Conservation (phyloP, 306 rosid species). For the Cicer chorassanicum region DNA sequence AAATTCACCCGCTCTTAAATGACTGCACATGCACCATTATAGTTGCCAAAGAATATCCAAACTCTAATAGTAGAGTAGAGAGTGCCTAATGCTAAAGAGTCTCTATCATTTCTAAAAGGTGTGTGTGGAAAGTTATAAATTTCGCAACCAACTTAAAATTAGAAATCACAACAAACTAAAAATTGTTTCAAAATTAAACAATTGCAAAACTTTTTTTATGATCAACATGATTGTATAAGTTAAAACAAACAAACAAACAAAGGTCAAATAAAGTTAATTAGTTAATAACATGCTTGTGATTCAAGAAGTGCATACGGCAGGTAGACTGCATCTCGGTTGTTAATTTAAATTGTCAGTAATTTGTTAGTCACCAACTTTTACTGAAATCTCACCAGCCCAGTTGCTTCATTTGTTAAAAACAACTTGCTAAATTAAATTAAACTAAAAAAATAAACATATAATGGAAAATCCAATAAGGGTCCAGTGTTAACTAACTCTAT, state of each 20-base stretch:
- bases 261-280: not conserved
- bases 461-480: conserved; percentile 45
- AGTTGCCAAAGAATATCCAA: no score
- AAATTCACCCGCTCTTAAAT: no score
- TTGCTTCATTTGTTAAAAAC: conserved; percentile 34
- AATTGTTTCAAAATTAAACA: not conserved
- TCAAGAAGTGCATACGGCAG: conserved; percentile 33
- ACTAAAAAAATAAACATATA: not conserved
- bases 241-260: no score
- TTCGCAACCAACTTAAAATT: no score
- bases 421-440: not conserved
- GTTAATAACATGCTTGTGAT: not conserved
- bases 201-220: no score
- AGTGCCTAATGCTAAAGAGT: no score
- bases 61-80: no score
- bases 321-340: conserved; percentile 23
- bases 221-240: no score
- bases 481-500: no score
- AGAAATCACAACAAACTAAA: not conserved
- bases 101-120: no score
- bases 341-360: not conserved
- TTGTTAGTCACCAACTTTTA: conserved; percentile 44
- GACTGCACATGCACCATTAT: no score
- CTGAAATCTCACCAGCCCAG: conserved; percentile 50
- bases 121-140: no score